Percentiles rank a stretch among this genome's conserved stretches.
These are phyloP conservation scores for Smallanthus sonchifolius DNA, from an alignment of 129 eudicot species.

Conservation along the genomic window DNA sequence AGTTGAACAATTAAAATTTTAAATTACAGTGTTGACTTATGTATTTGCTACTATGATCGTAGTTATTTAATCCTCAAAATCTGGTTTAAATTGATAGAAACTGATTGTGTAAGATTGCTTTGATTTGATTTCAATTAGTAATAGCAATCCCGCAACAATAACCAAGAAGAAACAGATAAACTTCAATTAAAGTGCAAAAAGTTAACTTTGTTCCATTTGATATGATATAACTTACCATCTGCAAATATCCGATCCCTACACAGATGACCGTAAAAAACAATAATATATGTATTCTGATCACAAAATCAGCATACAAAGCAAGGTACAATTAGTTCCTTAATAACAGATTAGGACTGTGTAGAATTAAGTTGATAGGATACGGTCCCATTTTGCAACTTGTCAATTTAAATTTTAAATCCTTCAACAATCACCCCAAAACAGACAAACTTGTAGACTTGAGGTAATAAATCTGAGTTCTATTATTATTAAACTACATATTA, in stretches of 20 bases:
- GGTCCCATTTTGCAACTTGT: background rate
- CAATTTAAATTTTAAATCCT: background rate
- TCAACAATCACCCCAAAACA: background rate
- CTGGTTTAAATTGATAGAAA: background rate
- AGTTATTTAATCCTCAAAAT: background rate
- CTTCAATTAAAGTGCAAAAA: background rate
- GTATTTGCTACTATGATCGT: background rate
- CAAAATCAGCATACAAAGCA: background rate
- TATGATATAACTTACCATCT: background rate
- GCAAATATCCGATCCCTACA: background rate
- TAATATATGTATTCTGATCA: background rate
- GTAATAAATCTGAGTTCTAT: too few relatives aligned
- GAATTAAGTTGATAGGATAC: background rate
- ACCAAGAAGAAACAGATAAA: background rate
- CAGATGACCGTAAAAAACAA: background rate
- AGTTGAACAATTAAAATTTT: background rate
- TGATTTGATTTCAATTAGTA: background rate
- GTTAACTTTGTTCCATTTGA: background rate
- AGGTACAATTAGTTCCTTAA: background rate
- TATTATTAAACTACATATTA: too few relatives aligned
- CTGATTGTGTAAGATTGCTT: background rate
- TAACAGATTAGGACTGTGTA: background rate
- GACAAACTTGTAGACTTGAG: background rate
- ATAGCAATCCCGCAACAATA: constrained; percentile 5
- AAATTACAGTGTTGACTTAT: background rate